phyloP scores from a whole-genome alignment of 106 monocot species.

The Ottelia alismoides region DNA sequence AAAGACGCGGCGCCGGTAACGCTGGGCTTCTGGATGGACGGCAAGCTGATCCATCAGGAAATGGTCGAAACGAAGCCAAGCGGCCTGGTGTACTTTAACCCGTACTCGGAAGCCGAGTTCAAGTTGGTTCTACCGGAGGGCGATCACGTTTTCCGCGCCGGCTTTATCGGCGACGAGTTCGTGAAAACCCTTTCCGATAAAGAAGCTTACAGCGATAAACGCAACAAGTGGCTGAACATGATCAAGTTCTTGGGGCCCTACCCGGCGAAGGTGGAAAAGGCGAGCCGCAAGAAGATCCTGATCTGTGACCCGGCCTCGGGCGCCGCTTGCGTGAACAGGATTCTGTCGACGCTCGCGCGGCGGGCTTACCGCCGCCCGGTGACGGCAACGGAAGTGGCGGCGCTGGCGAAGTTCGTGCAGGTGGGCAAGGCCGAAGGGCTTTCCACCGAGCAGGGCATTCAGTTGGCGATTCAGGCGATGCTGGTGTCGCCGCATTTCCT shows the following conservation, averaged over 20 bases:
- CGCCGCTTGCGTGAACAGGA: not conserved
- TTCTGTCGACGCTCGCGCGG: not conserved
- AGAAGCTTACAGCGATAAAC: too few relatives aligned
- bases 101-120: too few relatives aligned
- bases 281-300: not conserved
- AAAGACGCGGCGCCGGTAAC: not conserved
- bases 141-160: too few relatives aligned
- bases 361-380: not conserved
- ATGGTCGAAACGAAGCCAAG: too few relatives aligned
- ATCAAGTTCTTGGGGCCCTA: too few relatives aligned
- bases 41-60: too few relatives aligned
- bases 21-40: not conserved
- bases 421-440: not conserved
- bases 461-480: not conserved
- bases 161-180: too few relatives aligned
- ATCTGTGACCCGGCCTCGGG: not conserved
- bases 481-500: not conserved
- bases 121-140: too few relatives aligned
- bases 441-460: not conserved
- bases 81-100: too few relatives aligned
- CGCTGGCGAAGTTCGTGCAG: not conserved
- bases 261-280: too few relatives aligned
- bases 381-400: not conserved
- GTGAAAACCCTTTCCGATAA: too few relatives aligned
- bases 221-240: too few relatives aligned